A percentile compares a stretch with the other conserved stretches of the same genome.
Conservation (phyloP, 2,329 filamentous ascomycete genomes). For the Xylariaceae sp. region DNA sequence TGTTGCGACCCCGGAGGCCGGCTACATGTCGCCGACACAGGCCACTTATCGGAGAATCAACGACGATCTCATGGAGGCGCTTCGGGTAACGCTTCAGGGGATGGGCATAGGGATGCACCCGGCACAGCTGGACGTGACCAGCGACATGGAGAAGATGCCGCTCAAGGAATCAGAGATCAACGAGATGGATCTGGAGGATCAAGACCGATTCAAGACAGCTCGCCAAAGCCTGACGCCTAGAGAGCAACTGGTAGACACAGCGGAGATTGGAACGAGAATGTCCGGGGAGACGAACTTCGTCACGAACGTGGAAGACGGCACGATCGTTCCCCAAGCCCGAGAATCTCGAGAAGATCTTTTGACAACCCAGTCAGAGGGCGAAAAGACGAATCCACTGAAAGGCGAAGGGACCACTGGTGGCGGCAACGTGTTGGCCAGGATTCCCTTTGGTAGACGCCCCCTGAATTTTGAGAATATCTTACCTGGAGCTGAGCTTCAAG, state of each 20-base stretch:
- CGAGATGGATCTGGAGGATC: not conserved
- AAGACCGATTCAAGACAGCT: not conserved
- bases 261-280: conserved; percentile 26
- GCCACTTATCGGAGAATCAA: not conserved
- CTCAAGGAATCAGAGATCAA: not conserved
- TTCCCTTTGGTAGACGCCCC: conserved; percentile 18
- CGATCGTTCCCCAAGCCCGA: conserved; percentile 11
- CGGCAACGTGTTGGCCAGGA: conserved; percentile 24
- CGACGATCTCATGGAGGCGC: not conserved
- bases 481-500: not conserved
- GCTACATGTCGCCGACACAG: not conserved
- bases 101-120: not conserved
- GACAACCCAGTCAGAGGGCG: not conserved
- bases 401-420: conserved; percentile 8
- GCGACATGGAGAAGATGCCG: not conserved
- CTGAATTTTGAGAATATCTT: not conserved
- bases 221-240: conserved; percentile 10
- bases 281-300: conserved; percentile 22
- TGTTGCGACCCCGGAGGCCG: conserved; percentile 8
- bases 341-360: not conserved
- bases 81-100: not conserved
- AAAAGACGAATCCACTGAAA: not conserved
- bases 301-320: conserved; percentile 9
- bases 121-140: not conserved
- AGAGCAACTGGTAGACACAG: conserved; percentile 20